These are phyloP conservation scores for Talaromyces nanjingensis DNA, from an alignment of 495 filamentous ascomycete genomes.

Conservation along the genomic window DNA sequence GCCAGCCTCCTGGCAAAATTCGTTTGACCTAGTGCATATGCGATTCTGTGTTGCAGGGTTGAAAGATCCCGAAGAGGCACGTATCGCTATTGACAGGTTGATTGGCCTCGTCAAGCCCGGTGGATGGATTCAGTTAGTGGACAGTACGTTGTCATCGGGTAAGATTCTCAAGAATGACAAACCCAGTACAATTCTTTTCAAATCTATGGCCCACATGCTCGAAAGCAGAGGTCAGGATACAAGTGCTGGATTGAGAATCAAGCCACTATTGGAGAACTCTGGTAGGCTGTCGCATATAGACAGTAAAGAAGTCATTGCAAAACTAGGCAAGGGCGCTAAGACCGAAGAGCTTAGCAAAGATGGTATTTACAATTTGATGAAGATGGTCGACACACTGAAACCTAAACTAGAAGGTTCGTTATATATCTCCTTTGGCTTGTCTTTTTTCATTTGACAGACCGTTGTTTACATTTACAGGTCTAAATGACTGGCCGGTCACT, in stretches of 20 bases:
- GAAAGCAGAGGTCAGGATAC: slow-evolving; percentile 1
- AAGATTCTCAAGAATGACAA: not conserved
- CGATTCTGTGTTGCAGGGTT: not conserved
- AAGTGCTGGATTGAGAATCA: not conserved
- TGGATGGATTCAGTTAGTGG: not conserved
- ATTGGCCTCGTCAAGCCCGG: not conserved
- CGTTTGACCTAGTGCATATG: not conserved
- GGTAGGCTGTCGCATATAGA: not conserved
- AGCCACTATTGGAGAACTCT: not conserved
- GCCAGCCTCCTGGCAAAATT: not conserved
- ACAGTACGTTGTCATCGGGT: not conserved
- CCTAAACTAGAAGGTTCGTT: not conserved
- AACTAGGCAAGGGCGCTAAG: not conserved
- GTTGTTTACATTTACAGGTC: not conserved
- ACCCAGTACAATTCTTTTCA: slow-evolving; percentile 2
- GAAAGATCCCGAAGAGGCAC: not conserved
- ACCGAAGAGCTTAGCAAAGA: not conserved
- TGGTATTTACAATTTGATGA: not conserved
- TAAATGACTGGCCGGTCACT: not conserved
- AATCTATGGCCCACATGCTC: slow-evolving; percentile 5
- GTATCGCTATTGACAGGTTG: not conserved
- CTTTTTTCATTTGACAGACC: not conserved
- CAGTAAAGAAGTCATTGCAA: not conserved
- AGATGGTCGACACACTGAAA: not conserved
- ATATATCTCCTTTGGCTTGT: not conserved